These are phyloP conservation scores for Ophiostoma sp. DNA, from an alignment of 2,329 filamentous ascomycete genomes.

Conservation along the genomic window DNA sequence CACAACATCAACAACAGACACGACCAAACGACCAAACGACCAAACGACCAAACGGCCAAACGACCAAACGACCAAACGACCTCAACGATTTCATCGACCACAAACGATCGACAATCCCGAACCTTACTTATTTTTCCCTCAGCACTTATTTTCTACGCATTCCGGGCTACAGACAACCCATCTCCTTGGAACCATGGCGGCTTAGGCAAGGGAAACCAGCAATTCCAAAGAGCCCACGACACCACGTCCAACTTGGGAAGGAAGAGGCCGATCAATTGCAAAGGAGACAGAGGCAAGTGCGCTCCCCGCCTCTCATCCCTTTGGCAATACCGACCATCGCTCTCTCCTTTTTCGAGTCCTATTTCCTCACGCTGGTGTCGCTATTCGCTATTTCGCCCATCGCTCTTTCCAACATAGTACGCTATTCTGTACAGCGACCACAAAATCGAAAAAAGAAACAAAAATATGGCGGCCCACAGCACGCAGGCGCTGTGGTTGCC, in stretches of 20 bases:
- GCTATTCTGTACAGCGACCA: not conserved
- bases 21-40: not conserved
- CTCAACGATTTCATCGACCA: not conserved
- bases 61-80: not conserved
- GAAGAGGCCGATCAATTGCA: conserved; percentile 2
- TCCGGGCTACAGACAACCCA: not conserved
- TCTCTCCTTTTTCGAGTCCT: not conserved
- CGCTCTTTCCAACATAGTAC: not conserved
- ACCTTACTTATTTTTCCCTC: not conserved
- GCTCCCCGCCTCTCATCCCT: not conserved
- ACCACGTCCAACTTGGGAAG: conserved; percentile 10
- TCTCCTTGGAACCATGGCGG: not conserved
- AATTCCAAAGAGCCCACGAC: not conserved
- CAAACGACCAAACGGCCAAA: no score
- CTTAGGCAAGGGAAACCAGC: not conserved
- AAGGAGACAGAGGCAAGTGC: not conserved
- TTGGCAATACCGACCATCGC: not conserved
- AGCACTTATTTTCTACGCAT: not conserved
- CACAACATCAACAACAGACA: not conserved
- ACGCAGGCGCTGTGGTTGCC: conserved; percentile 9
- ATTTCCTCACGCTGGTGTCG: not conserved
- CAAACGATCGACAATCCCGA: not conserved
- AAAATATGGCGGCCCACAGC: conserved; percentile 18
- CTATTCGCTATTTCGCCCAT: not conserved
- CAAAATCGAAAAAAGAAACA: not conserved